Evolutionary conservation across 2,329 filamentous ascomycete genomes (phyloP).

Genomic region (Phialemoniopsis sp.): DNA sequence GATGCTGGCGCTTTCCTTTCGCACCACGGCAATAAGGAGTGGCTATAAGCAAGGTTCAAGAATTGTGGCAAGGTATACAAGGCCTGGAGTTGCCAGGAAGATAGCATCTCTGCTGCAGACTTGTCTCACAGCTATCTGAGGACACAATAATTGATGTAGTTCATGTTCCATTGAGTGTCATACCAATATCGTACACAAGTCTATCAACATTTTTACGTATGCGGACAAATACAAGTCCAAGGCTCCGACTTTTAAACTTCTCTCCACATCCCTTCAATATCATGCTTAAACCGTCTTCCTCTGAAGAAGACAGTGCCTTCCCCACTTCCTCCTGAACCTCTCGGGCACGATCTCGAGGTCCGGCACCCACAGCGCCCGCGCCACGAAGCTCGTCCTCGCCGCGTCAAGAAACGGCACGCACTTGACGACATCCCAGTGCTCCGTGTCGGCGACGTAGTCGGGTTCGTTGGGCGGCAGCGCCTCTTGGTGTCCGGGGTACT

Average conservation of each 20-base stretch:
- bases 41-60: too few relatives aligned
- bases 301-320: slow-evolving; percentile 78
- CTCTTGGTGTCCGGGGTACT: slow-evolving; percentile 55
- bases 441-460: slow-evolving; percentile 67
- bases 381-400: slow-evolving; percentile 66
- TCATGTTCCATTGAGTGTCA: too few relatives aligned
- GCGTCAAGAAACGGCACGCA: slow-evolving; percentile 82
- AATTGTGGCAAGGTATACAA: too few relatives aligned
- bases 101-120: too few relatives aligned
- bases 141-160: too few relatives aligned
- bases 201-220: too few relatives aligned
- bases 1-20: slow-evolving; percentile 48
- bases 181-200: too few relatives aligned
- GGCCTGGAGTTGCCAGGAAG: too few relatives aligned
- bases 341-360: slow-evolving; percentile 65
- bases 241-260: too few relatives aligned
- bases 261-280: slow-evolving; percentile 3
- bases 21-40: slow-evolving; percentile 48
- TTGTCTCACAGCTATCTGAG: too few relatives aligned
- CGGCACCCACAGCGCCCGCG: slow-evolving; percentile 79
- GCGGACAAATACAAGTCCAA: too few relatives aligned
- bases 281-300: slow-evolving; percentile 37
- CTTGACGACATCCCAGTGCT: slow-evolving; percentile 73
- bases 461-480: slow-evolving; percentile 66
- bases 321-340: slow-evolving; percentile 73